Base-by-base conservation (phyloP, 192 early-diverging fungal species). In the Gonapodya prolifera region DNA sequence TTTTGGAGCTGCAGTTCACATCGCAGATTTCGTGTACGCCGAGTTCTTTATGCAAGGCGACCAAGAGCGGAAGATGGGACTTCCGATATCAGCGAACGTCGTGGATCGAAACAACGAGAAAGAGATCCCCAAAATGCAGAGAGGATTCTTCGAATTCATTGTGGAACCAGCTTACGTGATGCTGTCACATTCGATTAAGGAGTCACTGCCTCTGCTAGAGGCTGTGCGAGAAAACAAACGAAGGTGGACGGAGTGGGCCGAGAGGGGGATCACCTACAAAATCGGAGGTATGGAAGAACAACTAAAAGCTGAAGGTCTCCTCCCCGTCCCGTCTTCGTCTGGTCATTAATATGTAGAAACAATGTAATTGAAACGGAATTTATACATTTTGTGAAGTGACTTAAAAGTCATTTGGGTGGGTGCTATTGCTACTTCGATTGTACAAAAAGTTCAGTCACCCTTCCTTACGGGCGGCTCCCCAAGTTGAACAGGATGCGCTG, bases 31-130 rank as follows among this genome's bases (percentile, higher is more conserved):
- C 13, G 85, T 86, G 18, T 82, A 81, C 75, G 31, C 36, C 30
- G 85, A 86, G 74, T 86, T 86, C 75, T 86, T 86, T 70, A 29
- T 77, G 23, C 85, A 86, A 76, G 85, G 85, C 30, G 84, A 86
- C 32, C 76, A 86, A 45, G 85, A 86, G 61, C 73, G 79, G 18
- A 69, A 71, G 33, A 77, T 86, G 77, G 84, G 84, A 30, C 35
- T 86, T 35, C 84, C 82, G 34, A 83, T 78, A 76, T 81, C 81
- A 8, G 74, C 84, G 1, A 80, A 82, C 16, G 70, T 86, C 16
- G 84, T 82, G 77, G 82, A 86, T 69, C 78, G 85, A 1, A 71
- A 69, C 0, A 83, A 85, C n/a, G 79, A 74, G 45, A 32, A 73
- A 2, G 79, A 84, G 34, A 86, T 86, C 69, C 85, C 85, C 0